Base-by-base conservation (phyloP, 495 filamentous ascomycete species). In the Penicillium turbatum region DNA sequence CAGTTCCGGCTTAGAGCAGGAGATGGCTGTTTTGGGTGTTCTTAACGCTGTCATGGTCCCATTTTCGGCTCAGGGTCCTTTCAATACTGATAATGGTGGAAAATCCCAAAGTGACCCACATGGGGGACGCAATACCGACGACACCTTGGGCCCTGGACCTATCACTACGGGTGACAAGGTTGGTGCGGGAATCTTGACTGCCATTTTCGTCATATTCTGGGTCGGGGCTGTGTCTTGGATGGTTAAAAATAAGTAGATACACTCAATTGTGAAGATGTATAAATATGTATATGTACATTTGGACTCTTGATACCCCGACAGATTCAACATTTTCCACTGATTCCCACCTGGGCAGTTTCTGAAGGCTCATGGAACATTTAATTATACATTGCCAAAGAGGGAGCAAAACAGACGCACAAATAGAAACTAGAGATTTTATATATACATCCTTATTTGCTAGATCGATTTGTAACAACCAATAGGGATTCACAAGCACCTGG, bases 101-200 rank as follows among this genome's bases (percentile, higher is more conserved):
- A 86, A 79, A 1, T 85, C 82, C 8, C 69, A 74, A 48, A 80
- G 83, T 10, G 65, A 87, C 54, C 72, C 78, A 0, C 65, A 66
- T 15, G 84, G 81, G 1, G 84, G 83, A 1, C 65, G 65, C 27
- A 48, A 39, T 16, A 40, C 35, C 10, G 54, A 54, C 3, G 40
- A 52, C 12, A 51, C 34, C 11, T 29, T 51, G 26, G 42, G 21
- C 7, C 71, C 66, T 35, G 43, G 55, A 17, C 32, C 64, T 16
- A 81, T 86, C 27, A 78, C 74, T 0, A 72, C 69, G 4, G 77
- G 71, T 1, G 85, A 87, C 38, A 69, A 68, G 47, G 79, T 82
- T 0, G 84, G 82, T 27, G 85, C 86, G 7, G 82, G 77, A 3
- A 81, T 87, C 47, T 29, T 84, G 48, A 88, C 85, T 16, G 69